Evolutionary conservation across 306 rosid genomes (phyloP).

Genomic region (Lathyrus sativus): DNA sequence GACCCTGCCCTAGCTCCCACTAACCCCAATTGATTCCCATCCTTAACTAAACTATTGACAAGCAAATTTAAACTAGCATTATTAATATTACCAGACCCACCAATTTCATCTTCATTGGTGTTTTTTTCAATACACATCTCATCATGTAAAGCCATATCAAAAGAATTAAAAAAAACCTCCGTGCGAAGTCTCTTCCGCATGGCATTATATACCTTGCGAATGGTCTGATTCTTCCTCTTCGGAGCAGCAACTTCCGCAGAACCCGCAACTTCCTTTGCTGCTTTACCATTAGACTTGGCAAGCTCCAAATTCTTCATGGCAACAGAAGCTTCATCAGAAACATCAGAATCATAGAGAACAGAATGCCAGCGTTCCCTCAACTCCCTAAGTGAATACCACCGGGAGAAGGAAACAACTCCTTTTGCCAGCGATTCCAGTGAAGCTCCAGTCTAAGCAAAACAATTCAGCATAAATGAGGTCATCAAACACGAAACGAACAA

Average conservation of each 20-base stretch:
- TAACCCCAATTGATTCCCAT: constrained; percentile 38
- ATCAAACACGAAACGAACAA: not conserved
- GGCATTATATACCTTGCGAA: constrained; percentile 52
- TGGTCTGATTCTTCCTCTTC: constrained; percentile 49
- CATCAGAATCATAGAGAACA: constrained; percentile 60
- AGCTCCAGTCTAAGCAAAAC: constrained; percentile 61
- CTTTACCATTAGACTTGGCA: constrained; percentile 28
- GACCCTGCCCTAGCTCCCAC: constrained; percentile 52
- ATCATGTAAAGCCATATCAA: constrained; percentile 31
- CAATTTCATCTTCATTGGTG: not conserved
- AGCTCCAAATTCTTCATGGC: constrained; percentile 62
- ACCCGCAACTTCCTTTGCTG: not conserved
- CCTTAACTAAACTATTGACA: constrained; percentile 45
- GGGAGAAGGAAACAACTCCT: constrained; percentile 84
- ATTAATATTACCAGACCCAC: constrained; percentile 9
- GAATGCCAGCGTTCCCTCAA: constrained; percentile 71
- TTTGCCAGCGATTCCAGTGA: constrained; percentile 84
- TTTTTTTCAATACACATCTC: constrained; percentile 28
- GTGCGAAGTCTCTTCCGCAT: constrained; percentile 51
- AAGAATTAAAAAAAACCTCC: constrained; percentile 32
- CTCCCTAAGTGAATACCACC: constrained; percentile 55
- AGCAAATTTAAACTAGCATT: constrained; percentile 17
- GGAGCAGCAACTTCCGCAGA: not conserved
- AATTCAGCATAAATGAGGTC: constrained; percentile 20
- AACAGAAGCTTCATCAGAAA: constrained; percentile 53